A percentile compares a stretch with the other conserved stretches of the same genome.
These are phyloP conservation scores for Tylopilus plumbeoviolaceoides DNA, from an alignment of 768 basidiomycete species.

Conservation along the genomic window DNA sequence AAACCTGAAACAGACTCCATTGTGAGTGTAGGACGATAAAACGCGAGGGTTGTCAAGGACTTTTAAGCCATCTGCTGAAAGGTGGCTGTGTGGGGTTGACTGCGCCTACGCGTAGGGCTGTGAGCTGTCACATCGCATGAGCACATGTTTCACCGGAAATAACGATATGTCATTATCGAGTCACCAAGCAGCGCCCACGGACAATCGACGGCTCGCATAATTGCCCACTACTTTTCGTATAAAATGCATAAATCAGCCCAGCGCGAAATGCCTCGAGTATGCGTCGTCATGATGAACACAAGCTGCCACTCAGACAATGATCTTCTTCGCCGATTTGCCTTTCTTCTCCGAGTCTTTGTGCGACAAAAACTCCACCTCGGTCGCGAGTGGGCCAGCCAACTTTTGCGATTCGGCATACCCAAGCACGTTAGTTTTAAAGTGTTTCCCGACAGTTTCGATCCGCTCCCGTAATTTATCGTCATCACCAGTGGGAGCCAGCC, in stretches of 20 bases:
- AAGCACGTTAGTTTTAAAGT: conserved; percentile 90
- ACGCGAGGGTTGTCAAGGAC: conserved; percentile 15
- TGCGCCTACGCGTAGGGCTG: conserved; percentile 8
- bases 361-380: conserved; percentile 91
- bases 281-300: conserved; percentile 15
- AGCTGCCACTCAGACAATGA: conserved; percentile 48
- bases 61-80: conserved; percentile 11
- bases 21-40: conserved; percentile 12
- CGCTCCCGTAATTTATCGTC: conserved; percentile 69
- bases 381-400: conserved; percentile 81
- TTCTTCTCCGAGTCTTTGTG: conserved; percentile 97
- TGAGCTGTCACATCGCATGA: background rate
- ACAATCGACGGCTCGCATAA: conserved; percentile 18
- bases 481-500: conserved; percentile 59
- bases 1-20: conserved; percentile 60
- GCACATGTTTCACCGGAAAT: background rate
- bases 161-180: conserved; percentile 25
- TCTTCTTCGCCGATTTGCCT: conserved; percentile 79
- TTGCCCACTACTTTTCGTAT: conserved; percentile 23
- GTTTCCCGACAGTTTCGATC: conserved; percentile 77
- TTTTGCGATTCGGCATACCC: conserved; percentile 73
- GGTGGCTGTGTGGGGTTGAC: conserved; percentile 21
- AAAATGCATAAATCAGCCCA: conserved; percentile 32
- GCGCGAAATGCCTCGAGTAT: conserved; percentile 14
- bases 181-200: conserved; percentile 20